Conservation (phyloP, 2,329 filamentous ascomycete genomes). For the Harringtonia aguacate region DNA sequence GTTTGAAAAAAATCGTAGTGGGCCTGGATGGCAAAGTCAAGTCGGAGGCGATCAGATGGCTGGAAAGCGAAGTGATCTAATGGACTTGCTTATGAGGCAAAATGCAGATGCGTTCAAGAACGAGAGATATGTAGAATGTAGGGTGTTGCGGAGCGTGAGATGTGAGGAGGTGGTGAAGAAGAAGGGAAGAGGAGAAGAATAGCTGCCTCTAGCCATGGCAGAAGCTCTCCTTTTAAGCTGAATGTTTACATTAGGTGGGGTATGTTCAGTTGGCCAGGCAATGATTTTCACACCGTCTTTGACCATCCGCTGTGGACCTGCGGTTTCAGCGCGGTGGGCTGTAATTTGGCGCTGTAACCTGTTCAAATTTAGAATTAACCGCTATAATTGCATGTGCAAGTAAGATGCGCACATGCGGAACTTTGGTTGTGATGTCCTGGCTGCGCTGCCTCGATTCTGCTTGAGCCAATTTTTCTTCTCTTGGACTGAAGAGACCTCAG, state of each 20-base stretch:
- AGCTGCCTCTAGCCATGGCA: background rate
- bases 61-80: conserved; percentile 36
- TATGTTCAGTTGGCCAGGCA: conserved; percentile 2
- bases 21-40: conserved; percentile 26
- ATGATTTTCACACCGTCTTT: background rate
- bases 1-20: conserved; percentile 27
- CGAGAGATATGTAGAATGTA: conserved; percentile 4
- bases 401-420: too few species aligned
- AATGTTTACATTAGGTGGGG: conserved; percentile 13
- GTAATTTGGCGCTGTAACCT: background rate
- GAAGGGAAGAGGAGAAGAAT: conserved; percentile 11
- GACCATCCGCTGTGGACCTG: background rate
- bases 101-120: conserved; percentile 1
- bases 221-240: conserved; percentile 11
- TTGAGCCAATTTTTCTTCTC: too few species aligned
- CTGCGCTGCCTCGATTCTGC: too few species aligned
- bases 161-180: conserved; percentile 9
- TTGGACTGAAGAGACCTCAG: background rate
- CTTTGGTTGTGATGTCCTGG: too few species aligned
- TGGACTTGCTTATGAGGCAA: conserved; percentile 25
- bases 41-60: conserved; percentile 36
- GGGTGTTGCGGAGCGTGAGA: conserved; percentile 11
- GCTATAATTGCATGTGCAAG: too few species aligned
- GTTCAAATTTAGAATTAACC: too few species aligned
- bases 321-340: background rate